Evolutionary conservation across 1,139 yeast species (phyloP).

Genomic region (Starmera stellimalicola): DNA sequence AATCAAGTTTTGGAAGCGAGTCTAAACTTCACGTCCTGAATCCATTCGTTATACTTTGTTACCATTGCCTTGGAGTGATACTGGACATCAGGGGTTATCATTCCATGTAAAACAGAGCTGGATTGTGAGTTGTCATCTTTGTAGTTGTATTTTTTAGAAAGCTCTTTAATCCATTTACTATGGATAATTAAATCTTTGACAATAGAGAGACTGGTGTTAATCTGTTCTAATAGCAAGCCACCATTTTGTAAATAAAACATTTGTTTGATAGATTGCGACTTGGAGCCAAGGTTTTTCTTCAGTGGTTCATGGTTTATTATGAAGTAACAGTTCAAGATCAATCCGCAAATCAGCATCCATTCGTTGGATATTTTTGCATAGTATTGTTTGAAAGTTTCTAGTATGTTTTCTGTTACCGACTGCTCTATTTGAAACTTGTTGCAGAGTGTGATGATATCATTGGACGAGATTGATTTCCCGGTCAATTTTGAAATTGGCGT

Average conservation of each 20-base stretch:
- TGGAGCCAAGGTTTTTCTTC: slow-evolving; percentile 37
- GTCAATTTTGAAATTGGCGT: not conserved
- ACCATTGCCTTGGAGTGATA: slow-evolving; percentile 4
- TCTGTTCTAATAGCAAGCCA: slow-evolving; percentile 36
- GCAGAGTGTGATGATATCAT: slow-evolving; percentile 49
- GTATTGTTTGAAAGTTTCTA: slow-evolving; percentile 42
- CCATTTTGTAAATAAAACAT: slow-evolving; percentile 47
- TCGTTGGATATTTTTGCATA: slow-evolving; percentile 48
- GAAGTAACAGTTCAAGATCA: slow-evolving; percentile 48
- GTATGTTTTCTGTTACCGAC: slow-evolving; percentile 37
- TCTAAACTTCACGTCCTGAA: not conserved
- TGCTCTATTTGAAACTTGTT: slow-evolving; percentile 55
- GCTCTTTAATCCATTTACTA: slow-evolving; percentile 42
- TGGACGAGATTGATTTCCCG: slow-evolving; percentile 5
- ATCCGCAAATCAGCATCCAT: slow-evolving; percentile 63
- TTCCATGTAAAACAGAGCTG: slow-evolving; percentile 6
- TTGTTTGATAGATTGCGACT: slow-evolving; percentile 36
- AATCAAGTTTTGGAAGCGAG: not conserved
- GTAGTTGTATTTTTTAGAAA: slow-evolving; percentile 28
- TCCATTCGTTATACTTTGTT: slow-evolving; percentile 5
- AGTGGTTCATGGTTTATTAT: slow-evolving; percentile 43
- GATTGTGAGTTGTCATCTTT: slow-evolving; percentile 2
- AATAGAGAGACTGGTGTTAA: slow-evolving; percentile 41
- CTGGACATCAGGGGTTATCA: slow-evolving; percentile 9
- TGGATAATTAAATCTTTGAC: slow-evolving; percentile 44